Evolutionary conservation across 2,329 filamentous ascomycete species (phyloP), one percentile per base, ranked within the genome.

Genomic region (Exophiala phaeomuriformis): DNA sequence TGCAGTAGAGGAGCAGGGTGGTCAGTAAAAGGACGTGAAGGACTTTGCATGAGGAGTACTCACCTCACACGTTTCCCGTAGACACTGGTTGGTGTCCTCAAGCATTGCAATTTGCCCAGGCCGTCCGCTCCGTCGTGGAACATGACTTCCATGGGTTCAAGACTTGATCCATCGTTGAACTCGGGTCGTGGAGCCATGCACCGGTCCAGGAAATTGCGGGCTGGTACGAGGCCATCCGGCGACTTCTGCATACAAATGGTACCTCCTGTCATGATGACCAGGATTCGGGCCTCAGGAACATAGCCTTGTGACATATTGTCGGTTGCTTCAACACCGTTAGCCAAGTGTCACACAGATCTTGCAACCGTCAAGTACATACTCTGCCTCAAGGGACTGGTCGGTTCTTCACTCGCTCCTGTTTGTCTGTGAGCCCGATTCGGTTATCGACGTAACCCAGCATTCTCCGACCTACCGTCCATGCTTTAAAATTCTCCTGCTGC

Each of bases 231-330:
- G 1, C 90, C 90, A 61, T 89, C 81, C 5, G 80, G 78, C 6
- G 88, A 89, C 51, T 83, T 84, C 66, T 85, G 83, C 90, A 96
- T 95, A 72, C 89, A 95, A 64, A 95, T 95, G n/a, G 71, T 72
- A 51, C 68, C 72, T 67, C 88, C 90, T 8, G 90, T 95, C 75
- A 94, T 91, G 69, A 95, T 88, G 64, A 95, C 86, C 60, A 96
- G 77, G 8, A 96, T 86, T 54, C 87, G 79, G 28, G 88, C 88
- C 68, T 94, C 88, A 7, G 85, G 85, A 35, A 61, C 59, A 53
- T 61, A 44, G 32, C 57, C 52, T 32, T 49, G 31, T 30, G 54
- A 51, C 47, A 55, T 49, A 28, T 39, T 55, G 49, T 39, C 53
- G 32, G 52, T 55, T 41, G 50, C 57, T 59, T 30, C 4, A 30